phyloP scores from a whole-genome alignment of 257 asterid species.

The Primulina huaijiensis region DNA sequence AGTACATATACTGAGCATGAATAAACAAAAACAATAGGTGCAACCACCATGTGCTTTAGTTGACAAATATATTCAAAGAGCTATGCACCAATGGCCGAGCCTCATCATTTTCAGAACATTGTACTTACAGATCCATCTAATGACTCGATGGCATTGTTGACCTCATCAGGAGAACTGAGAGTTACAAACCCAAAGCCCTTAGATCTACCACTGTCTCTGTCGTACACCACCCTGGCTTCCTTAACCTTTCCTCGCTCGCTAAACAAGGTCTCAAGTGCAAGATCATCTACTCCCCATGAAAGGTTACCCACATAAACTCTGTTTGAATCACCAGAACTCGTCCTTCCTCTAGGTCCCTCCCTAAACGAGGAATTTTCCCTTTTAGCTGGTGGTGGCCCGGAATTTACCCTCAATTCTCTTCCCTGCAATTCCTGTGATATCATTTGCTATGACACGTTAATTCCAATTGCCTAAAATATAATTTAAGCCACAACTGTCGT shows the following conservation, averaged over 20 bases:
- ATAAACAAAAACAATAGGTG: background rate
- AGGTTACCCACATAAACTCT: constrained; percentile 79
- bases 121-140: constrained; percentile 79
- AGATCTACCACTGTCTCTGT: constrained; percentile 81
- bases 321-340: constrained; percentile 32
- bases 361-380: constrained; percentile 47
- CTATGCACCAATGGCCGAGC: background rate
- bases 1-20: background rate
- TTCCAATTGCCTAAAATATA: constrained; percentile 12
- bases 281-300: constrained; percentile 73
- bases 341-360: constrained; percentile 47
- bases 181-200: constrained; percentile 94
- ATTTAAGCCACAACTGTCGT: background rate
- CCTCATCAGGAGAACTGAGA: constrained; percentile 65
- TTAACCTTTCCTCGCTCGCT: constrained; percentile 71
- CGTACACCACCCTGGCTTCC: constrained; percentile 82
- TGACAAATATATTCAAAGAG: background rate
- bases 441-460: constrained; percentile 7
- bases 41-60: background rate
- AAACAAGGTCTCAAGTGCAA: constrained; percentile 60
- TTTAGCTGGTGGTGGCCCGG: constrained; percentile 78
- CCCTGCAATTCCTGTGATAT: constrained; percentile 72
- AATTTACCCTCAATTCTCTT: constrained; percentile 70
- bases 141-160: constrained; percentile 50
- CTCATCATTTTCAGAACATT: background rate